Evolutionary conservation across 1,139 yeast genomes (phyloP).

Genomic region (Suhomyces bolitotheri): DNA sequence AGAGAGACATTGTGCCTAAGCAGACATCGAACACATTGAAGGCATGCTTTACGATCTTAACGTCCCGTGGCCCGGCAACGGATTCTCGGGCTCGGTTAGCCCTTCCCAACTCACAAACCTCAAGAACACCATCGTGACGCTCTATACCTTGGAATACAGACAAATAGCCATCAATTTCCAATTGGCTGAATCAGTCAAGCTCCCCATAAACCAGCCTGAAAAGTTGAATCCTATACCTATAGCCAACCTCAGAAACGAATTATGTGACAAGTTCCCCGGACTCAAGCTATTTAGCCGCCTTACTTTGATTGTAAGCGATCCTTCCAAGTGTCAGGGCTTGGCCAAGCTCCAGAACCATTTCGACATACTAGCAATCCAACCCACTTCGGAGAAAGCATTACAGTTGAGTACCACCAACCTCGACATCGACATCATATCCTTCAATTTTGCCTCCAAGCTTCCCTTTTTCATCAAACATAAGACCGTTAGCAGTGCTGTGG

Average conservation of each 20-base stretch:
- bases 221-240: constrained; percentile 43
- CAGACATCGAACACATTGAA: not conserved
- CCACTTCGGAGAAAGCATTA: constrained; percentile 75
- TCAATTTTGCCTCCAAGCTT: constrained; percentile 63
- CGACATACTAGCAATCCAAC: constrained; percentile 82
- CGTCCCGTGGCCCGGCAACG: constrained; percentile 73
- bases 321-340: constrained; percentile 72
- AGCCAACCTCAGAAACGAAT: constrained; percentile 20
- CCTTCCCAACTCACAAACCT: constrained; percentile 43
- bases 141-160: constrained; percentile 65
- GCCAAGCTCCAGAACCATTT: constrained; percentile 62
- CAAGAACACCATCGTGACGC: constrained; percentile 53
- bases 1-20: not conserved
- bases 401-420: constrained; percentile 70
- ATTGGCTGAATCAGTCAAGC: constrained; percentile 54
- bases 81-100: constrained; percentile 44
- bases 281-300: constrained; percentile 65
- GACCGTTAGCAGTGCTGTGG: constrained; percentile 78
- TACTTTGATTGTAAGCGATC: constrained; percentile 75
- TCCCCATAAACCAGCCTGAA: constrained; percentile 47
- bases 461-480: constrained; percentile 84
- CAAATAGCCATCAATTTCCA: constrained; percentile 73
- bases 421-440: constrained; percentile 77
- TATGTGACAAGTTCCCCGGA: constrained; percentile 36
- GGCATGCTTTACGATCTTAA: constrained; percentile 63